Conservation (phyloP, 2,329 filamentous ascomycete genomes). For the Pseudogymnoascus sp. region DNA sequence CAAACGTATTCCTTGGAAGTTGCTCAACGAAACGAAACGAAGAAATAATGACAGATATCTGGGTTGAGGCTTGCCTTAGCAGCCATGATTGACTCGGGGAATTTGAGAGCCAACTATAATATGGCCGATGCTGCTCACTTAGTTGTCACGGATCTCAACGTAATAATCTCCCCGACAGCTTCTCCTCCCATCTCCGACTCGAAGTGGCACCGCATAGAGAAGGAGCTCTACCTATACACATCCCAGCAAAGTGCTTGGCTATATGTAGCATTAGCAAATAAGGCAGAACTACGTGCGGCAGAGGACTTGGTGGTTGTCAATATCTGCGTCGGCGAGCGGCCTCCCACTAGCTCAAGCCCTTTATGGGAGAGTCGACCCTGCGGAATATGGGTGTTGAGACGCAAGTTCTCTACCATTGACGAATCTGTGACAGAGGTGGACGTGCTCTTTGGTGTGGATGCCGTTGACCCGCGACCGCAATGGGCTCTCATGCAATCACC, state of each 20-base stretch:
- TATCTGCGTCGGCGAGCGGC: slow-evolving; percentile 25
- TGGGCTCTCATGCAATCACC: slow-evolving; percentile 47
- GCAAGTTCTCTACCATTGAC: slow-evolving; percentile 33
- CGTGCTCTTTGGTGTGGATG: slow-evolving; percentile 61
- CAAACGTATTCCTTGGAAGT: too few relatives aligned
- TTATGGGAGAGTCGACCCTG: slow-evolving; percentile 58
- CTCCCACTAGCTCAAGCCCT: slow-evolving; percentile 42
- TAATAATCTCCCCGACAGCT: slow-evolving; percentile 23
- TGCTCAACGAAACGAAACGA: slow-evolving; percentile 11
- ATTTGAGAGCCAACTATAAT: slow-evolving; percentile 7
- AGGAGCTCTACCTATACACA: not conserved
- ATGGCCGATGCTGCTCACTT: slow-evolving; percentile 14
- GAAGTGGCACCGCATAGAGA: not conserved
- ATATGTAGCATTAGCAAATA: not conserved
- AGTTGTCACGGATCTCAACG: slow-evolving; percentile 30
- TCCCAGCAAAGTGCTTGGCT: not conserved
- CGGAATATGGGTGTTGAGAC: slow-evolving; percentile 55
- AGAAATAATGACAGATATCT: slow-evolving; percentile 1
- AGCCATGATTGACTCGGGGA: slow-evolving; percentile 17
- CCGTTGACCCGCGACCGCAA: slow-evolving; percentile 75
- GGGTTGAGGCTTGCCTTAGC: slow-evolving; percentile 10
- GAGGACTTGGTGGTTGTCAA: not conserved
- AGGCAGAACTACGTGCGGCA: not conserved
- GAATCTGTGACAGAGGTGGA: slow-evolving; percentile 57
- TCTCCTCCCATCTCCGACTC: slow-evolving; percentile 20